Conservation (phyloP, 768 basidiomycete species). For the Scleroderma bovista region DNA sequence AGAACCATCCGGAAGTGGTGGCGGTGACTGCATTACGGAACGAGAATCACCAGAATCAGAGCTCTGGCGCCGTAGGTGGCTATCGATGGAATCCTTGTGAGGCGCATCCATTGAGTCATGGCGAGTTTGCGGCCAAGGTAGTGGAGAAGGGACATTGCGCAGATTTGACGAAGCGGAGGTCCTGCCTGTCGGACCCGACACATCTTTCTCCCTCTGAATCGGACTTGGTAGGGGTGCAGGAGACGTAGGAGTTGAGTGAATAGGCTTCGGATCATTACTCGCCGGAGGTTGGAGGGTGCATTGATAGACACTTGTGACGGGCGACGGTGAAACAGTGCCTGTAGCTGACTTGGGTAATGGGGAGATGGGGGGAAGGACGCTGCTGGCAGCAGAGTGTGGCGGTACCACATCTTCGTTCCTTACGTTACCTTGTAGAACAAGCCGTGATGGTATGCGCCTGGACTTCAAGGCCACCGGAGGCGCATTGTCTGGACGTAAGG, state of each 20-base stretch:
- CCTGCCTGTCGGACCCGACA: conserved; percentile 4
- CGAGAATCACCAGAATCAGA: conserved; percentile 28
- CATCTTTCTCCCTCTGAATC: conserved; percentile 16
- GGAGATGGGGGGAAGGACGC: conserved; percentile 36
- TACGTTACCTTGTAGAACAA: conserved; percentile 7
- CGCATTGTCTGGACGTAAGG: conserved; percentile 9
- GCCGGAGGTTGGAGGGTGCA: not conserved
- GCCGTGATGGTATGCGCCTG: conserved; percentile 15
- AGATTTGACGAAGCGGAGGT: conserved; percentile 12
- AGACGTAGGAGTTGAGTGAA: conserved; percentile 11
- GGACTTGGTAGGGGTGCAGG: conserved; percentile 8
- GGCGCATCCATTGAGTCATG: conserved; percentile 16
- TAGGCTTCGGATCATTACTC: not conserved
- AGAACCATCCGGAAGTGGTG: conserved; percentile 37
- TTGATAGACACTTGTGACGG: not conserved
- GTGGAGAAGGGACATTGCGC: conserved; percentile 8
- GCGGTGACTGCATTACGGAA: conserved; percentile 34
- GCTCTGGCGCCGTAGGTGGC: conserved; percentile 11
- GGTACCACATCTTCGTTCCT: conserved; percentile 4
- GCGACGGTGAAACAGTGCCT: conserved; percentile 32
- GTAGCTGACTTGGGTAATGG: conserved; percentile 27
- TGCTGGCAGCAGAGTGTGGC: conserved; percentile 1
- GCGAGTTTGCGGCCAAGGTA: conserved; percentile 7
- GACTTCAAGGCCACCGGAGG: conserved; percentile 6
- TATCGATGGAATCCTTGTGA: conserved; percentile 17